Percentiles rank a stretch among this genome's conserved stretches.
Conservation (phyloP, 176 grass and related monocot genomes). For the Aegilops bicornis region DNA sequence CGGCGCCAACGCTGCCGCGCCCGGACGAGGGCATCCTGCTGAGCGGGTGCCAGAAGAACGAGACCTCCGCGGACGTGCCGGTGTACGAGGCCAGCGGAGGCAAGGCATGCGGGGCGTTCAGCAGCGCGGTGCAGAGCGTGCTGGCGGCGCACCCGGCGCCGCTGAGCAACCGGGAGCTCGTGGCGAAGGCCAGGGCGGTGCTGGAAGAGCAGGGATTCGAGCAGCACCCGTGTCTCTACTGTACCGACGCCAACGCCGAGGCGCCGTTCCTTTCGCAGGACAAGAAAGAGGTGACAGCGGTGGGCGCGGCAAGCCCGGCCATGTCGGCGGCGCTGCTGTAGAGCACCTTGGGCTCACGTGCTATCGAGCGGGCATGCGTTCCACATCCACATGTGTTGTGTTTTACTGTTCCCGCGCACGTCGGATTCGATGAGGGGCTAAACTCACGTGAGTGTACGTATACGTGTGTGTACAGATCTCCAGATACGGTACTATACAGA, state of each 20-base stretch:
- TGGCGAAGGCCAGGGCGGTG: slow-evolving; percentile 40
- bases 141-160: slow-evolving; percentile 38
- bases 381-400: no score
- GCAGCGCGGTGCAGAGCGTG: slow-evolving; percentile 47
- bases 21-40: slow-evolving; percentile 66
- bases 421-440: neutral
- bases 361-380: neutral
- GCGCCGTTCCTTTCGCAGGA: slow-evolving; percentile 47
- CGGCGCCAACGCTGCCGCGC: neutral
- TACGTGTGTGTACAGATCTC: no score
- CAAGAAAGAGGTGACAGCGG: neutral
- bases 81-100: neutral
- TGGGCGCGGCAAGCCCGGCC: neutral
- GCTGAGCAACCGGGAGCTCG: slow-evolving; percentile 64
- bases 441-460: neutral
- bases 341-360: neutral
- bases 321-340: neutral
- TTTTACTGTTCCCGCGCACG: neutral
- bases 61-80: slow-evolving; percentile 66
- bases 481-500: no score
- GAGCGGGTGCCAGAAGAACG: slow-evolving; percentile 76
- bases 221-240: slow-evolving; percentile 83
- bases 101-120: slow-evolving; percentile 80
- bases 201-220: slow-evolving; percentile 32
- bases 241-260: slow-evolving; percentile 59